Percentiles rank a stretch among this genome's conserved stretches.
Evolutionary conservation across 2,329 filamentous ascomycete species (phyloP).

Genomic region (Colletotrichum tofieldiae): DNA sequence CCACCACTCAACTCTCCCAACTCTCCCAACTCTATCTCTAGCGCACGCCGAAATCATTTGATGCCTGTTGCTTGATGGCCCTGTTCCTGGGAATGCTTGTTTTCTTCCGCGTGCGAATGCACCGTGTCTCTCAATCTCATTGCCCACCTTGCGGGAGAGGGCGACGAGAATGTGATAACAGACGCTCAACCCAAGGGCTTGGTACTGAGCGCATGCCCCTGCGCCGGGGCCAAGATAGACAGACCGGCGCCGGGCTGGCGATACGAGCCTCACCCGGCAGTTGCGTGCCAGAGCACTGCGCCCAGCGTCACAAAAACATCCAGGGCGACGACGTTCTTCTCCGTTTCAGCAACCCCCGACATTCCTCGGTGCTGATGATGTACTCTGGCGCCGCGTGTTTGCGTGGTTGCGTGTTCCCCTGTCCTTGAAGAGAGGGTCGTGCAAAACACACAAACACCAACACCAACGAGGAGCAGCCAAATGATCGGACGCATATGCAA

Average conservation of each 20-base stretch:
- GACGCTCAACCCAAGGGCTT: slow-evolving; percentile 14
- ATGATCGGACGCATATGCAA: slow-evolving; percentile 37
- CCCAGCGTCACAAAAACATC: neutral
- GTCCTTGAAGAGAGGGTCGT: slow-evolving; percentile 16
- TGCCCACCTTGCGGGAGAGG: neutral
- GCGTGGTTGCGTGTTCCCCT: neutral
- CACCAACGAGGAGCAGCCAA: slow-evolving; percentile 16
- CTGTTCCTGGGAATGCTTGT: neutral
- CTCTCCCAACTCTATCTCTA: slow-evolving; percentile 31
- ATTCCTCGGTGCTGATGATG: neutral
- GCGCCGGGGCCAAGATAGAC: slow-evolving; percentile 24
- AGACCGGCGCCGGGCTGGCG: neutral
- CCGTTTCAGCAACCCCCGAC: neutral
- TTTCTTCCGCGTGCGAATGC: slow-evolving; percentile 7
- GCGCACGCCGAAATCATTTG: neutral
- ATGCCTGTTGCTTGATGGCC: neutral
- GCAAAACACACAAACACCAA: slow-evolving; percentile 20
- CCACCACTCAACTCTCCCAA: slow-evolving; percentile 12
- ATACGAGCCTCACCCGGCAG: slow-evolving; percentile 27
- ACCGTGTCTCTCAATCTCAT: too few species aligned
- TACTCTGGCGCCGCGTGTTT: neutral
- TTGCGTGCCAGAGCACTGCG: slow-evolving; percentile 24
- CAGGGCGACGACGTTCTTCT: neutral
- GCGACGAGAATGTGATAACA: neutral
- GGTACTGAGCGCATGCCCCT: slow-evolving; percentile 37